These are phyloP conservation scores for Fusarium sterilihyphosum DNA, from an alignment of 2,329 filamentous ascomycete genomes.

Conservation along the genomic window DNA sequence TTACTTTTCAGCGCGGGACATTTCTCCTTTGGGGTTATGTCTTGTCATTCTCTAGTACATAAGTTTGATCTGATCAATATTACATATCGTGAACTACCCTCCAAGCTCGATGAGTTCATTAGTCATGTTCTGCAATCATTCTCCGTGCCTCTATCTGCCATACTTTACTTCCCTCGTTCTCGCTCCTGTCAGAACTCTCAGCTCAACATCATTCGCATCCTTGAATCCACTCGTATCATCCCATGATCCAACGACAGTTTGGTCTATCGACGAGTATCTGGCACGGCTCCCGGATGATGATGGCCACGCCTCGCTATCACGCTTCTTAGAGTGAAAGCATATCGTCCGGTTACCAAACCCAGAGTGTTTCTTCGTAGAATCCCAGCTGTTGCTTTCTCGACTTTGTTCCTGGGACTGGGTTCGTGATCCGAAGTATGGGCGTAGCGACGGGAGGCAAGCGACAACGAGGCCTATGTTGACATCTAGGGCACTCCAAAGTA, in stretches of 20 bases:
- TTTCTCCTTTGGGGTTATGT: background rate
- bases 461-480: constrained; percentile 32
- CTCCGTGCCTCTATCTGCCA: background rate
- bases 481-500: constrained; percentile 24
- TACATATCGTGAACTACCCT: background rate
- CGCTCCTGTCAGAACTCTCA: background rate
- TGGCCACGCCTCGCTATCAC: background rate
- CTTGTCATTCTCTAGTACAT: background rate
- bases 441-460: constrained; percentile 27
- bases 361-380: background rate
- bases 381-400: background rate
- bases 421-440: constrained; percentile 30
- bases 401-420: background rate
- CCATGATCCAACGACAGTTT: background rate
- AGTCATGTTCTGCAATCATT: accelerated
- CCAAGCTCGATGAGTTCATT: background rate
- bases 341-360: background rate
- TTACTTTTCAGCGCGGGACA: background rate
- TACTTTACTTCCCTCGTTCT: background rate
- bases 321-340: background rate
- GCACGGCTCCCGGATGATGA: background rate
- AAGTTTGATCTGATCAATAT: background rate
- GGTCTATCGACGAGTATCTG: background rate
- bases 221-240: background rate
- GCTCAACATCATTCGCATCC: background rate